Conservation (phyloP, 495 filamentous ascomycete species). For the Daldinia grandis region DNA sequence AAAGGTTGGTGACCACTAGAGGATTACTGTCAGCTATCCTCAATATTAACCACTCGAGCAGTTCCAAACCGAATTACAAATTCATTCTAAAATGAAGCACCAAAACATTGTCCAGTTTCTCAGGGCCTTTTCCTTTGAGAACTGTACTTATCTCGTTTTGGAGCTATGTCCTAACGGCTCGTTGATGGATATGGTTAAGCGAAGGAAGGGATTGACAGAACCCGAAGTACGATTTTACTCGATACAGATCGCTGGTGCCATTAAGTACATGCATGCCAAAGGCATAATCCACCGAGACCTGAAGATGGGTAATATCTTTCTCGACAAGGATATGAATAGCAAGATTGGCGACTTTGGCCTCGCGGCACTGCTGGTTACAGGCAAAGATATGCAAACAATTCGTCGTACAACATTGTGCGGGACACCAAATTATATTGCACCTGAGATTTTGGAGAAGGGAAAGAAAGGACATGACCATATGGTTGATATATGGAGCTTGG, state of each 20-base stretch:
- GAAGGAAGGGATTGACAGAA: slow-evolving; percentile 83
- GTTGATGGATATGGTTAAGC: slow-evolving; percentile 97
- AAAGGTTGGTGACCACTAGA: slow-evolving; percentile 67
- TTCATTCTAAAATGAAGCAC: slow-evolving; percentile 96
- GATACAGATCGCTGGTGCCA: slow-evolving; percentile 91
- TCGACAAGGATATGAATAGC: slow-evolving; percentile 95
- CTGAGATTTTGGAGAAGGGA: slow-evolving; percentile 88
- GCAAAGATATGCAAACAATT: slow-evolving; percentile 77
- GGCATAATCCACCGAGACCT: slow-evolving; percentile 96
- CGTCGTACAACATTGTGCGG: slow-evolving; percentile 92
- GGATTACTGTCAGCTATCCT: neutral
- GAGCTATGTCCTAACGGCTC: slow-evolving; percentile 96
- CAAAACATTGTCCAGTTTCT: slow-evolving; percentile 94
- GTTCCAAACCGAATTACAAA: slow-evolving; percentile 98
- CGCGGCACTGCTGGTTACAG: slow-evolving; percentile 88
- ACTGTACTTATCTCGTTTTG: slow-evolving; percentile 90
- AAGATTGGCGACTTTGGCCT: slow-evolving; percentile 98
- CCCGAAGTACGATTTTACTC: slow-evolving; percentile 91
- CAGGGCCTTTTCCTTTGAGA: slow-evolving; percentile 88
- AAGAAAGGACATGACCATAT: slow-evolving; percentile 87
- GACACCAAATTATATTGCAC: slow-evolving; percentile 98
- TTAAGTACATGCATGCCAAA: slow-evolving; percentile 95
- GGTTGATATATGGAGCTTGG: slow-evolving; percentile 96
- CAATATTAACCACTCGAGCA: slow-evolving; percentile 55
- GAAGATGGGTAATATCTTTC: slow-evolving; percentile 97